Percentiles rank a stretch among this genome's conserved stretches.
Conservation (phyloP, 495 filamentous ascomycete species). For the Penicillium cataractarum region DNA sequence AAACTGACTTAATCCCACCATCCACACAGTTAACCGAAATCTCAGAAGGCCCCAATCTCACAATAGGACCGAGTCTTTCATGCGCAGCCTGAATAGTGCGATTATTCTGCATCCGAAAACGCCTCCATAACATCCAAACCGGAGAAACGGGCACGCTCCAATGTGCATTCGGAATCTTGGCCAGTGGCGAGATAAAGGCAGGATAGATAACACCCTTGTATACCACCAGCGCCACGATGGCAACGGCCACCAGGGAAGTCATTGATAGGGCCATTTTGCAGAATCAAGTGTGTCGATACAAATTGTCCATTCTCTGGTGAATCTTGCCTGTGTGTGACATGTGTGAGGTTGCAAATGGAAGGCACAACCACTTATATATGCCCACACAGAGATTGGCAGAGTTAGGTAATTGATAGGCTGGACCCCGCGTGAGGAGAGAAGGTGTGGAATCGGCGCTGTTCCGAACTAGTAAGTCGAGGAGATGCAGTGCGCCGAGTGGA, state of each 20-base stretch:
- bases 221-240: slow-evolving; percentile 23
- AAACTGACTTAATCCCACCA: slow-evolving; percentile 65
- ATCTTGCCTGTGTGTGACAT: neutral
- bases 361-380: slow-evolving; percentile 15
- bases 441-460: neutral
- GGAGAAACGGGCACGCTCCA: slow-evolving; percentile 66
- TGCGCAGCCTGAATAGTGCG: slow-evolving; percentile 61
- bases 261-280: slow-evolving; percentile 36
- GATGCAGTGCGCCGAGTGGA: neutral
- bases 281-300: neutral
- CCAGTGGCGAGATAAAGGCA: slow-evolving; percentile 65
- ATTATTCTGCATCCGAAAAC: slow-evolving; percentile 63
- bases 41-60: slow-evolving; percentile 59
- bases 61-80: slow-evolving; percentile 53
- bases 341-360: neutral
- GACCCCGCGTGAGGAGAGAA: slow-evolving; percentile 18
- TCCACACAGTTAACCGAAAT: slow-evolving; percentile 65
- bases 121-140: slow-evolving; percentile 68
- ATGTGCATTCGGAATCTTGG: slow-evolving; percentile 71
- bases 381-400: slow-evolving; percentile 1
- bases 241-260: slow-evolving; percentile 16
- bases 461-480: slow-evolving; percentile 4
- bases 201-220: slow-evolving; percentile 68
- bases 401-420: slow-evolving; percentile 23
- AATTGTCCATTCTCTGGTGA: neutral